phyloP scores from a whole-genome alignment of 2,329 filamentous ascomycete species.

The Chrysosphaeria jannelii region DNA sequence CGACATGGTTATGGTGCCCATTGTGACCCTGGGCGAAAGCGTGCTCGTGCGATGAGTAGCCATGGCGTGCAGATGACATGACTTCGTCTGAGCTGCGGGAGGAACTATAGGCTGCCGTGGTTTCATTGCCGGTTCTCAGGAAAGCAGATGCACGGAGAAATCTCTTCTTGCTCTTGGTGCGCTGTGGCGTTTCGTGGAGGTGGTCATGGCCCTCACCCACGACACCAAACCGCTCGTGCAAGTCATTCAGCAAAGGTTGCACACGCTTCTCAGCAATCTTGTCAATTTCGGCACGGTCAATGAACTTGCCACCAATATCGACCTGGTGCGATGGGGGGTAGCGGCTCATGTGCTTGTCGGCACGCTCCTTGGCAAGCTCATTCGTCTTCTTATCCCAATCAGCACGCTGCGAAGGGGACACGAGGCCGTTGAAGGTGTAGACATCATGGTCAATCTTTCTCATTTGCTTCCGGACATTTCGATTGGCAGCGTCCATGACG shows the following conservation, averaged over 20 bases:
- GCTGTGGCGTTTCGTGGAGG: no score
- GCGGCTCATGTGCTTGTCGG: conserved; percentile 25
- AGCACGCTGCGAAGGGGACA: conserved; percentile 33
- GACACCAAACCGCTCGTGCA: conserved; percentile 45
- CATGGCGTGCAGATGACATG: no score
- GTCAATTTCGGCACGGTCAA: conserved; percentile 51
- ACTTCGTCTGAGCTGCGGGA: no score
- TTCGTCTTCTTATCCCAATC: conserved; percentile 59
- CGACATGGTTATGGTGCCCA: no score
- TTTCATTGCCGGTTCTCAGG: no score
- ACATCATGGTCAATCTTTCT: conserved; percentile 59
- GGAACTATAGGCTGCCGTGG: no score
- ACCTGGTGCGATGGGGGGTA: conserved; percentile 18
- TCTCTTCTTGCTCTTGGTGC: conserved; percentile 26
- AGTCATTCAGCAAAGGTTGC: conserved; percentile 62
- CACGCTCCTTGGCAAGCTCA: conserved; percentile 33
- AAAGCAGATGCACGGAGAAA: no score
- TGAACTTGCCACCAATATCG: conserved; percentile 52
- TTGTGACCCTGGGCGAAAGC: no score
- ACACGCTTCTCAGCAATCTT: conserved; percentile 47
- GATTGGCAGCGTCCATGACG: conserved; percentile 49
- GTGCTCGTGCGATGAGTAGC: no score
- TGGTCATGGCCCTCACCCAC: conserved; percentile 37
- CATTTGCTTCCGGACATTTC: conserved; percentile 56
- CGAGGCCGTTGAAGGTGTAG: conserved; percentile 43